Evolutionary conservation across 2,329 filamentous ascomycete species (phyloP).

Genomic region (Xylaria sp.): DNA sequence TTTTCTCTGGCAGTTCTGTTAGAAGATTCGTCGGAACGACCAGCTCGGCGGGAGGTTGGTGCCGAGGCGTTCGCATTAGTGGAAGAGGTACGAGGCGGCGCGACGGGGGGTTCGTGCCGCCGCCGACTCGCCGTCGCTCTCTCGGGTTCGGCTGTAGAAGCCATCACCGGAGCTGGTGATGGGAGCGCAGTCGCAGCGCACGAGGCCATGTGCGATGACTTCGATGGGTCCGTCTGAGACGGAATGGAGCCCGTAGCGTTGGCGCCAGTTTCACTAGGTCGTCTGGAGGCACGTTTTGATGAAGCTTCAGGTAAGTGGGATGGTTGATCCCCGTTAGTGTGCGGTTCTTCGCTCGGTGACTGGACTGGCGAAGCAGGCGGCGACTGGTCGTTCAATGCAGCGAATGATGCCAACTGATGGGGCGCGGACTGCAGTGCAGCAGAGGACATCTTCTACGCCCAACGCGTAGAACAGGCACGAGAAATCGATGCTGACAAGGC

Average conservation of each 20-base stretch:
- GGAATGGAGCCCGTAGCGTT: constrained; percentile 31
- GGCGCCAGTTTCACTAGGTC: constrained; percentile 47
- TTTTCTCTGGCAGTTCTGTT: constrained; percentile 37
- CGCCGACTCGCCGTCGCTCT: constrained; percentile 45
- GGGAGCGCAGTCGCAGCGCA: constrained; percentile 42
- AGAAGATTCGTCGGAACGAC: constrained; percentile 43
- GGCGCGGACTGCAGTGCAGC: constrained; percentile 57
- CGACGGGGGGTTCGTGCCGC: constrained; percentile 62
- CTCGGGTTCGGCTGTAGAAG: constrained; percentile 39
- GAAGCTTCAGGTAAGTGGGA: constrained; percentile 46
- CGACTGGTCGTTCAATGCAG: constrained; percentile 42
- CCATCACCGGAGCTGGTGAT: constrained; percentile 37
- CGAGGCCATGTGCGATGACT: constrained; percentile 43
- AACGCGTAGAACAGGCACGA: constrained; percentile 24
- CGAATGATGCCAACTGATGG: constrained; percentile 47
- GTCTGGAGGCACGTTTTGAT: constrained; percentile 50
- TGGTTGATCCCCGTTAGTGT: constrained; percentile 46
- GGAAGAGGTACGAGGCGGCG: constrained; percentile 78
- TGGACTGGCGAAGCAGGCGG: constrained; percentile 45
- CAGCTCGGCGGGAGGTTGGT: constrained; percentile 40
- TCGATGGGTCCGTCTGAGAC: constrained; percentile 31
- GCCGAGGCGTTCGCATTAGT: constrained; percentile 38
- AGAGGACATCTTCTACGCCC: constrained; percentile 52
- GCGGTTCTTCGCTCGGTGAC: constrained; percentile 52
- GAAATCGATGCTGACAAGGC: constrained; percentile 6